These are phyloP conservation scores for Candida ascalaphidarum DNA, from an alignment of 805 yeast genomes.

Conservation along the genomic window DNA sequence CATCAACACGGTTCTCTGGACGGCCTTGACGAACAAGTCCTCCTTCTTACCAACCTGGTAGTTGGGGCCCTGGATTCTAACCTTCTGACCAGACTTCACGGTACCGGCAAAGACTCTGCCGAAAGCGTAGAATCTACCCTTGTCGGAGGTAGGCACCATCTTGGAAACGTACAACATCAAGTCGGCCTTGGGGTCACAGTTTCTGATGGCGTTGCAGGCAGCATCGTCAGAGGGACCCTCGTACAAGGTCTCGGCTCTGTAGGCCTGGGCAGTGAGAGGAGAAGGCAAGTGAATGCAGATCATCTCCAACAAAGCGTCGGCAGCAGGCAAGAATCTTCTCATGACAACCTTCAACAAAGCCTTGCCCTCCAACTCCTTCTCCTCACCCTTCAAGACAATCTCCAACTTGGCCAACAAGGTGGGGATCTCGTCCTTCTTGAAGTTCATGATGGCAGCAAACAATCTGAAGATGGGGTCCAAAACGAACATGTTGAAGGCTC, in stretches of 20 bases:
- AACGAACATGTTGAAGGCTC: conserved; percentile 99
- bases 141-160: conserved; percentile 99
- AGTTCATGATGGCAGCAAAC: conserved; percentile 96
- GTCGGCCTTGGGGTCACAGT: conserved; percentile 98
- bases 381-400: conserved; percentile 88
- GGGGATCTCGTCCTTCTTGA: conserved; percentile 96
- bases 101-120: conserved; percentile 99
- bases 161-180: conserved; percentile 98
- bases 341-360: conserved; percentile 96
- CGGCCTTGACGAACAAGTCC: conserved; percentile 91
- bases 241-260: conserved; percentile 98
- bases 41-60: conserved; percentile 98
- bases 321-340: conserved; percentile 99
- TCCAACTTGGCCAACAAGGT: conserved; percentile 88
- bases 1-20: conserved; percentile 99
- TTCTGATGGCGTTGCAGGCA: conserved; percentile 84
- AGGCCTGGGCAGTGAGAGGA: conserved; percentile 97
- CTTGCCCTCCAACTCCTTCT: conserved; percentile 98
- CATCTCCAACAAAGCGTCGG: conserved; percentile 99
- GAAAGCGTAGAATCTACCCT: conserved; percentile 99
- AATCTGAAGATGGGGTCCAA: conserved; percentile 98
- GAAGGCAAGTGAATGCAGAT: conserved; percentile 97
- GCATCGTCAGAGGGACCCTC: conserved; percentile 98
- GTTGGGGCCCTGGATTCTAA: conserved; percentile 99
- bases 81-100: conserved; percentile 97